Conservation (phyloP, 768 basidiomycete genomes). For the Rhizopogon vesiculosus region DNA sequence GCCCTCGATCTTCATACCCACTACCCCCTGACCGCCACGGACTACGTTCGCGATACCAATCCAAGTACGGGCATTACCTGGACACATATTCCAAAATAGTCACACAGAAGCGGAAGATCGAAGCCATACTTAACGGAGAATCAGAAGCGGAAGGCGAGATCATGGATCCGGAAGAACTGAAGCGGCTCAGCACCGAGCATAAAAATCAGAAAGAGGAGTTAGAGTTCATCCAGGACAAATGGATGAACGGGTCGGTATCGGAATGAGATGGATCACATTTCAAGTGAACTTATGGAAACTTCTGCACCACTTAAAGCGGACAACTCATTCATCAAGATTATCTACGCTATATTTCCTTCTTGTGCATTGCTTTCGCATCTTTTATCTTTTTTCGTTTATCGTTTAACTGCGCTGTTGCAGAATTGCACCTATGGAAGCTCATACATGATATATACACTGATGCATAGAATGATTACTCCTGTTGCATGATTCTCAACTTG, state of each 20-base stretch:
- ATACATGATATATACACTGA: conserved; percentile 7
- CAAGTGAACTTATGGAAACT: background rate
- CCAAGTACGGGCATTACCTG: conserved; percentile 49
- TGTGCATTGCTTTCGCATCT: background rate
- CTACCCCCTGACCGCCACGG: conserved; percentile 44
- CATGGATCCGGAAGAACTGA: conserved; percentile 49
- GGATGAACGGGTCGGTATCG: conserved; percentile 19
- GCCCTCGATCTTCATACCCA: conserved; percentile 28
- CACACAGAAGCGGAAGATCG: conserved; percentile 47
- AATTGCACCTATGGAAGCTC: background rate
- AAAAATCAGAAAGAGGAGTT: conserved; percentile 48
- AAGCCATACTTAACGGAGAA: conserved; percentile 48
- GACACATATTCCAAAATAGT: conserved; percentile 40
- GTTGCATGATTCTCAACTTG: conserved; percentile 24
- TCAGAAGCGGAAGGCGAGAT: conserved; percentile 53
- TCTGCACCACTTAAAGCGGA: background rate
- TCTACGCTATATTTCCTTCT: conserved; percentile 1
- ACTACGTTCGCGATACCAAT: conserved; percentile 50
- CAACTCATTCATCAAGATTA: background rate
- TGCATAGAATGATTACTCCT: background rate
- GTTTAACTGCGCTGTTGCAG: background rate
- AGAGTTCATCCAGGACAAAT: conserved; percentile 41
- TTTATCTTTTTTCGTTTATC: background rate
- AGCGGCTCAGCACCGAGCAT: conserved; percentile 39
- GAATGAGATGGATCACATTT: conserved; percentile 7